Evolutionary conservation across 1,284 basidiomycete species (phyloP).

Genomic region (Schizophyllum commune): DNA sequence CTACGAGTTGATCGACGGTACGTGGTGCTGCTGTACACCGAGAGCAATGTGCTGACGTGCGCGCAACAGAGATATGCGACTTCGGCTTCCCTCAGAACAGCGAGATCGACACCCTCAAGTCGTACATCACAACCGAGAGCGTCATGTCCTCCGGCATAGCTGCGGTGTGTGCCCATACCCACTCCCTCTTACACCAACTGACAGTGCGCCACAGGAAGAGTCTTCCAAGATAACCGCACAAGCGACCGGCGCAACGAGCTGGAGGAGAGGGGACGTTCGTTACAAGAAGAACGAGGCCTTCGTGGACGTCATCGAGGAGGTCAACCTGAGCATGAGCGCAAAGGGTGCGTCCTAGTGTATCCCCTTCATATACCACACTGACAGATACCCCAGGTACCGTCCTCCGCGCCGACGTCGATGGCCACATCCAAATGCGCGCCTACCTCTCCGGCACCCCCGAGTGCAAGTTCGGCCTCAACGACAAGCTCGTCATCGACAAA

Average conservation of each 20-base stretch:
- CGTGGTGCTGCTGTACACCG: conserved; percentile 13
- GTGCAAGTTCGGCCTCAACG: conserved; percentile 97
- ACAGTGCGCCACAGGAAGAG: conserved; percentile 62
- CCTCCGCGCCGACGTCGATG: conserved; percentile 95
- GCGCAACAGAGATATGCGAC: conserved; percentile 82
- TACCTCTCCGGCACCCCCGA: conserved; percentile 94
- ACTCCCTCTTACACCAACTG: background rate
- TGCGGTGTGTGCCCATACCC: conserved; percentile 31
- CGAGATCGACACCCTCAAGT: conserved; percentile 95
- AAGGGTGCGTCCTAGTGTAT: conserved; percentile 52
- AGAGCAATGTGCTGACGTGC: background rate
- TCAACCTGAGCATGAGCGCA: conserved; percentile 94
- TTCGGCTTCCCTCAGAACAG: conserved; percentile 99
- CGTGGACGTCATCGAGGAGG: conserved; percentile 94
- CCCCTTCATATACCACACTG: background rate
- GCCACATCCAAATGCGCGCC: conserved; percentile 96
- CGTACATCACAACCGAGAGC: conserved; percentile 97
- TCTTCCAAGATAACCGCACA: conserved; percentile 95
- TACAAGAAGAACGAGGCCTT: conserved; percentile 99
- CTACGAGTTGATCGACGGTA: conserved; percentile 93
- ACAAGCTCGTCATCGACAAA: conserved; percentile 96
- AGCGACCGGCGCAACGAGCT: conserved; percentile 91
- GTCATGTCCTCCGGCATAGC: conserved; percentile 79
- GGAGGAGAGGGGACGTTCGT: conserved; percentile 91
- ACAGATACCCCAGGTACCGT: conserved; percentile 56